phyloP scores from a whole-genome alignment of 78 protist genomes.

The Cyanophora paradoxa region DNA sequence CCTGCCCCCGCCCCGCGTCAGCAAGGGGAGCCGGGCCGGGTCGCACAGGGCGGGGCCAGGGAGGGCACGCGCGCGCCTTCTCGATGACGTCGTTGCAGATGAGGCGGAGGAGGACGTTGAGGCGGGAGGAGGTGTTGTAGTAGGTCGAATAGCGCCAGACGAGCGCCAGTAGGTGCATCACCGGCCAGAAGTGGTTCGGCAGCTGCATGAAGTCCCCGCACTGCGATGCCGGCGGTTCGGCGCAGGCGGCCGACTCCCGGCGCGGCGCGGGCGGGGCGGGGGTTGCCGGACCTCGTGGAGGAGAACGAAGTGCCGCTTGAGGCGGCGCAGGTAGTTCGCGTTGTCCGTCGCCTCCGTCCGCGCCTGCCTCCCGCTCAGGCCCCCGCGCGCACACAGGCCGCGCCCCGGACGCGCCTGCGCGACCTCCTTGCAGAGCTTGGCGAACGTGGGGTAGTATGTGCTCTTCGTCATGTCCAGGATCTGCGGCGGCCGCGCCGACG shows the following conservation, averaged over 20 bases:
- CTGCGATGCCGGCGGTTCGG: too few relatives aligned
- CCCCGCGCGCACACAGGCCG: too few relatives aligned
- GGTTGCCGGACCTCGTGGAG: too few relatives aligned
- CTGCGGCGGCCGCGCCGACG: too few relatives aligned
- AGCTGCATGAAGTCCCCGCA: slow-evolving; percentile 1
- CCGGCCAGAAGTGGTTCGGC: background rate
- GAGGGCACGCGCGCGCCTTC: slow-evolving; percentile 4
- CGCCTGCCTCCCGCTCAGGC: too few relatives aligned
- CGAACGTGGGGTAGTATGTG: slow-evolving; percentile 15
- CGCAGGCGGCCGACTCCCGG: too few relatives aligned
- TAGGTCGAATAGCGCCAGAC: background rate
- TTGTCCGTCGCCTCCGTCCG: slow-evolving; percentile 27
- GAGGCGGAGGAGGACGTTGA: slow-evolving; percentile 39
- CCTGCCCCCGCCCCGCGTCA: too few relatives aligned
- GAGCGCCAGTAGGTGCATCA: slow-evolving; percentile 29
- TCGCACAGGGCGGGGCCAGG: too few relatives aligned
- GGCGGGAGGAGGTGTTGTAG: background rate
- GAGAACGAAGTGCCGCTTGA: background rate
- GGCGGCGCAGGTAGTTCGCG: slow-evolving; percentile 14
- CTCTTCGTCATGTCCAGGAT: slow-evolving; percentile 18
- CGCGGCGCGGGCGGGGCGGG: too few relatives aligned
- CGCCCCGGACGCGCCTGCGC: too few relatives aligned
- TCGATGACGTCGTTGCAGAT: slow-evolving; percentile 59
- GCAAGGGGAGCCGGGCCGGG: too few relatives aligned
- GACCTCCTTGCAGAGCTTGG: slow-evolving; percentile 13